phyloP scores from a whole-genome alignment of 78 protist genomes.

The Cyanophora paradoxa region DNA sequence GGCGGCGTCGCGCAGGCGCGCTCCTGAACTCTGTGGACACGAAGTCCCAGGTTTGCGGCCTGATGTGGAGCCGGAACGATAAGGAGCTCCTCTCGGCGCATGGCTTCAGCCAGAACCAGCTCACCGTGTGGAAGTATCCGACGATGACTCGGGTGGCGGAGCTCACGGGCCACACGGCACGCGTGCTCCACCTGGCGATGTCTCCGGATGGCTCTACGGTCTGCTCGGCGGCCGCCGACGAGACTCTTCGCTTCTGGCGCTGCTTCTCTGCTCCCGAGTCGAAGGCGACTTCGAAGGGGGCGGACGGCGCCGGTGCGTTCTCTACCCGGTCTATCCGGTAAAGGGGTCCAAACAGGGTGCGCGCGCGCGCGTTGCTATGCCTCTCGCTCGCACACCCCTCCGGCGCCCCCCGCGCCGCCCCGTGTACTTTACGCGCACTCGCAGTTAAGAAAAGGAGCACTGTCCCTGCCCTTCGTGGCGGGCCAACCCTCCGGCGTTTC shows the following conservation, averaged over 20 bases:
- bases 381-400: too few species aligned
- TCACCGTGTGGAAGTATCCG: slow-evolving; percentile 98
- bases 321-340: too few species aligned
- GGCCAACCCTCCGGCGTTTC: too few species aligned
- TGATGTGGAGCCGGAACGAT: slow-evolving; percentile 82
- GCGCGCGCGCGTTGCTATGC: too few species aligned
- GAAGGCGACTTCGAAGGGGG: too few species aligned
- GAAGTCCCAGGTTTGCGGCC: slow-evolving; percentile 77
- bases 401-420: too few species aligned
- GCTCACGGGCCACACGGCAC: slow-evolving; percentile 90
- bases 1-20: neutral
- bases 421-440: too few species aligned
- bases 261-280: slow-evolving; percentile 42
- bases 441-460: too few species aligned
- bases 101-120: slow-evolving; percentile 94
- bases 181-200: slow-evolving; percentile 93
- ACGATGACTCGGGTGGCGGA: slow-evolving; percentile 79
- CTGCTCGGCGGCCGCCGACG: slow-evolving; percentile 94
- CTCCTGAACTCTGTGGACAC: slow-evolving; percentile 22
- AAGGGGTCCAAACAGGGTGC: too few species aligned
- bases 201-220: slow-evolving; percentile 96
- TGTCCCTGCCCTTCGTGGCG: too few species aligned
- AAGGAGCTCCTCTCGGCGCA: slow-evolving; percentile 95
- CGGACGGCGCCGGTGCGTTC: too few species aligned
- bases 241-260: slow-evolving; percentile 98